Conservation (phyloP, 768 basidiomycete species). For the Rhizopogon roseolus region DNA sequence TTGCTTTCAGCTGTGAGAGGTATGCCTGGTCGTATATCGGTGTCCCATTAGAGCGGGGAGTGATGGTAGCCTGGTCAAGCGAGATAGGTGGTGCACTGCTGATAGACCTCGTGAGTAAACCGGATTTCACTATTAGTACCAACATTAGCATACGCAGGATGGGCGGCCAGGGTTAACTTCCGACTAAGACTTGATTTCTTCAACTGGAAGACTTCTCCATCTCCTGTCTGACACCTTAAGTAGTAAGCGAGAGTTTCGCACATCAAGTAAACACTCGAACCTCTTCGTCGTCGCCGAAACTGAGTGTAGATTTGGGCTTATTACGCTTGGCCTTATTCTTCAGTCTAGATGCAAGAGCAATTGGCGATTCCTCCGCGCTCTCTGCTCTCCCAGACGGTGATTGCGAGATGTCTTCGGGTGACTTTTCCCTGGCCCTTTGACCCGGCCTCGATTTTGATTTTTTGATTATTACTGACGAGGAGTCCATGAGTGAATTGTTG, state of each 20-base stretch:
- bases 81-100: slow-evolving; percentile 41
- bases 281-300: slow-evolving; percentile 73
- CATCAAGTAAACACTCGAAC: slow-evolving; percentile 32
- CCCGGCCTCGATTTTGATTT: slow-evolving; percentile 34
- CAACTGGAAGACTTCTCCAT: slow-evolving; percentile 66
- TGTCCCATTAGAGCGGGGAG: slow-evolving; percentile 36
- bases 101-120: slow-evolving; percentile 12
- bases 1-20: slow-evolving; percentile 75
- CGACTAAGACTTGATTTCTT: slow-evolving; percentile 78
- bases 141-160: slow-evolving; percentile 39
- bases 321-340: slow-evolving; percentile 69
- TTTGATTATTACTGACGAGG: slow-evolving; percentile 37
- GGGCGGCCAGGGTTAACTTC: slow-evolving; percentile 54
- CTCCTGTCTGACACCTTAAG: slow-evolving; percentile 39
- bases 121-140: neutral
- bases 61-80: slow-evolving; percentile 54
- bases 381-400: slow-evolving; percentile 17
- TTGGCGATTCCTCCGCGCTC: slow-evolving; percentile 48
- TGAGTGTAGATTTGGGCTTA: slow-evolving; percentile 63
- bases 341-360: slow-evolving; percentile 56
- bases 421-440: slow-evolving; percentile 33
- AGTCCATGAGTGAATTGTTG: slow-evolving; percentile 21
- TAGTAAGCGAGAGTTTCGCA: slow-evolving; percentile 19
- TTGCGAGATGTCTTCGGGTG: slow-evolving; percentile 14
- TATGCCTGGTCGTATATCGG: slow-evolving; percentile 71